phyloP scores from a whole-genome alignment of 2,329 filamentous ascomycete species.

The Botrytis cinerea region DNA sequence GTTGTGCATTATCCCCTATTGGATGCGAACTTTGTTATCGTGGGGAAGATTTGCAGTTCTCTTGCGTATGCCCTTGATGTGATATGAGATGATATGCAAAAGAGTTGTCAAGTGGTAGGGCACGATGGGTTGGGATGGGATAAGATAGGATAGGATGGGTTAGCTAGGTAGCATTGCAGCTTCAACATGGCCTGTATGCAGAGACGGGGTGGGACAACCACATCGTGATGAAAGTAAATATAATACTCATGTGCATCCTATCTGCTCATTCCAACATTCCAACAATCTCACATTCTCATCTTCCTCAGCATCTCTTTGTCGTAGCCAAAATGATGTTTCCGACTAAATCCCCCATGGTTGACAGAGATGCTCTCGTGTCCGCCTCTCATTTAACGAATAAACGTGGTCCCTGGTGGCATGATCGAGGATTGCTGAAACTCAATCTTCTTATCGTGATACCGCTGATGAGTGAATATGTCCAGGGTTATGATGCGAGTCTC shows the following conservation, averaged over 20 bases:
- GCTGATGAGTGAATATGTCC: slow-evolving; percentile 33
- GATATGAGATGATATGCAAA: not conserved
- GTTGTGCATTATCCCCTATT: not conserved
- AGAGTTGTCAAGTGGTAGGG: not conserved
- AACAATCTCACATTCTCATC: not conserved
- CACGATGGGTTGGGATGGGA: not conserved
- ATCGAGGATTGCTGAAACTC: slow-evolving; percentile 26
- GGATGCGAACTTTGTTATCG: not conserved
- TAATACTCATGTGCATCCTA: not conserved
- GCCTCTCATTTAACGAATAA: slow-evolving; percentile 29
- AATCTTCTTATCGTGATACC: slow-evolving; percentile 32
- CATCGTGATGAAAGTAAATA: not conserved
- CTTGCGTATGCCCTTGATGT: not conserved
- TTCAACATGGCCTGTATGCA: not conserved
- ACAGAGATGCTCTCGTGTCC: not conserved
- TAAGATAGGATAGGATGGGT: not conserved
- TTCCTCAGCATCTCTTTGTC: not conserved
- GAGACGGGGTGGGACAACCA: not conserved
- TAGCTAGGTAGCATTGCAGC: not conserved
- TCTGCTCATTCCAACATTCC: not conserved
- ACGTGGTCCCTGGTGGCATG: slow-evolving; percentile 29
- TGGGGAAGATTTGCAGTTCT: not conserved
- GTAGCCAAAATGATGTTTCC: not conserved
- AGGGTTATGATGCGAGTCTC: slow-evolving; percentile 29
- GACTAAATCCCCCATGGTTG: not conserved